phyloP scores from a whole-genome alignment of 495 filamentous ascomycete genomes.

The Penicillium salamii region DNA sequence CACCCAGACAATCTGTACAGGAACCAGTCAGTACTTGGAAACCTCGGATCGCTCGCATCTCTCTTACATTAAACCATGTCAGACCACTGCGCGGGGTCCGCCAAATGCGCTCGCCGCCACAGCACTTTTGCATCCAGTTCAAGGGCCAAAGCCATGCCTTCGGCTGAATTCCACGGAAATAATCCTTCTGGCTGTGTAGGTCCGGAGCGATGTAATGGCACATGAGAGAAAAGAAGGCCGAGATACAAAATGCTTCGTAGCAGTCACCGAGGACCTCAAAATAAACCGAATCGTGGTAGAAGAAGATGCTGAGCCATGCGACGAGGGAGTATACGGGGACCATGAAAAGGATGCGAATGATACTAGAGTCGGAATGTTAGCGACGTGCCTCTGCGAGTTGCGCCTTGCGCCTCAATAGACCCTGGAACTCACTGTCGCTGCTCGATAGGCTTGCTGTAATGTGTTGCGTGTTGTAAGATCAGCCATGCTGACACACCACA shows the following conservation, averaged over 20 bases:
- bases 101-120: slow-evolving; percentile 62
- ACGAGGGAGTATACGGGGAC: slow-evolving; percentile 80
- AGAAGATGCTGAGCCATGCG: slow-evolving; percentile 72
- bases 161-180: slow-evolving; percentile 69
- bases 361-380: slow-evolving; percentile 48
- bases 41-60: not conserved
- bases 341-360: slow-evolving; percentile 91
- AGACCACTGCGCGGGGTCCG: slow-evolving; percentile 76
- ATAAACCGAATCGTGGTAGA: slow-evolving; percentile 79
- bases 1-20: slow-evolving; percentile 70
- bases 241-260: slow-evolving; percentile 91
- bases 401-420: not conserved
- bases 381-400: not conserved
- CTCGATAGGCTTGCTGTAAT: slow-evolving; percentile 80
- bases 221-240: slow-evolving; percentile 85
- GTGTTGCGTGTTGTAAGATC: slow-evolving; percentile 73
- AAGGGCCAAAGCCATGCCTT: slow-evolving; percentile 76
- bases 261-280: slow-evolving; percentile 79
- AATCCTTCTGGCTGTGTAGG: slow-evolving; percentile 83
- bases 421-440: slow-evolving; percentile 63
- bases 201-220: slow-evolving; percentile 80
- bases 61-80: slow-evolving; percentile 82
- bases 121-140: slow-evolving; percentile 59
- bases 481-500: slow-evolving; percentile 46
- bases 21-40: slow-evolving; percentile 5